phyloP scores from a whole-genome alignment of 345 rosid species.

The Camelina laxa region DNA sequence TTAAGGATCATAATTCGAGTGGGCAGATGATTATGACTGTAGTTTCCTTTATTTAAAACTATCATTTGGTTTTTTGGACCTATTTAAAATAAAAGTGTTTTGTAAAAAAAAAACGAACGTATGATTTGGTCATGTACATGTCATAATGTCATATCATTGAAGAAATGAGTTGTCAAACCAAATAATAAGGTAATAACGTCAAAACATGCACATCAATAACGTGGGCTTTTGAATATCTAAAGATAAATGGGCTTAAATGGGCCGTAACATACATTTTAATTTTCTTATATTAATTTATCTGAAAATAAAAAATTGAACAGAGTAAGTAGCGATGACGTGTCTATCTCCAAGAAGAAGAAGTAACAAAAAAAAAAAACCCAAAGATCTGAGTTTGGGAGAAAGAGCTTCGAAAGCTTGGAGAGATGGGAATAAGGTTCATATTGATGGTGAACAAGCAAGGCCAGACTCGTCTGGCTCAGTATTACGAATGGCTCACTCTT shows the following conservation, averaged over 20 bases:
- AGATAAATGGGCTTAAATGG: neutral
- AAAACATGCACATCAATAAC: neutral
- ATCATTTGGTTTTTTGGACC: no score
- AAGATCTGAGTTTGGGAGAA: slow-evolving; percentile 2
- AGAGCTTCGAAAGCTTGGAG: neutral
- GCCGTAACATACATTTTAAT: neutral
- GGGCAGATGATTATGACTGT: no score
- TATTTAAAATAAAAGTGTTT: no score
- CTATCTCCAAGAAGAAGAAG: neutral
- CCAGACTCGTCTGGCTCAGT: slow-evolving; percentile 96
- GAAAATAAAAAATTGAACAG: neutral
- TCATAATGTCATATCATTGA: neutral
- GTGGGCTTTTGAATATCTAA: neutral
- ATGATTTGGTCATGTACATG: no score
- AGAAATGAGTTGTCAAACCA: neutral
- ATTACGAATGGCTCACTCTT: slow-evolving; percentile 97
- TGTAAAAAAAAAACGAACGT: no score
- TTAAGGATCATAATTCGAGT: no score
- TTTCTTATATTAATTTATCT: neutral
- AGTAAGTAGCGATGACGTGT: slow-evolving; percentile 10
- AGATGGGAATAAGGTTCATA: slow-evolving; percentile 95
- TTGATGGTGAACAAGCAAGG: slow-evolving; percentile 99
- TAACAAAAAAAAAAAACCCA: neutral
- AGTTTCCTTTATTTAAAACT: no score
- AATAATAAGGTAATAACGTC: no score